Evolutionary conservation across 176 grass and related monocot genomes (phyloP), one percentile per base, ranked within the genome.

Genomic region (Thalia dealbata): DNA sequence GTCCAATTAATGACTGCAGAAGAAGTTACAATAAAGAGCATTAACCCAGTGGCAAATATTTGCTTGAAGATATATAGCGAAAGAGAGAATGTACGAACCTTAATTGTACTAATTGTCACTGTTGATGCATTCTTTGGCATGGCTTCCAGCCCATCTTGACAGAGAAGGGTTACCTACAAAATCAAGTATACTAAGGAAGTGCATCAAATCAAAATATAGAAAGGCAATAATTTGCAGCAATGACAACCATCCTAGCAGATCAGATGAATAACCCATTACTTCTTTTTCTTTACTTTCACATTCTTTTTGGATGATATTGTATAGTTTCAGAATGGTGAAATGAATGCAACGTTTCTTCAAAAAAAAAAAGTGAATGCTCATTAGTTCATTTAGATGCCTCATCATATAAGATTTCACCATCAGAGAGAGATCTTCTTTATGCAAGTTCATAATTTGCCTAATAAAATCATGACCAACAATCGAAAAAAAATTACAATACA

Each of bases 1-100:
- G 95, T 22, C 95, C 95, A 58, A 99, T 99, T 80, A 99, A 84
- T 75, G 95, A 99, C 95, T 99, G 83, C 48, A 75, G 79, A 60
- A 73, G 52, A 72, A 72, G 52, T 16, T 58, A 43, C 21, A 69
- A 73, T 26, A 73, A 44, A 23, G 24, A 71, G 46, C 28, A 50
- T 54, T n/a, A 58, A 58, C 6, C 54, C 16, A 77, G 21, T 63
- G 45, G 26, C 18, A 77, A 52, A 83, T 32, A 73, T 9, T 15
- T 62, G 6, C 35, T 8, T 15, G 7, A 24, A 60, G 14, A 25
- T 25, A 35, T 25, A 11, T 35, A 25, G 9, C 14, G 25, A 30
- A 29, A 38, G 9, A 44, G 15, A 73, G 63, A 38, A 45, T 70
- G 67, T 64, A 22, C 19, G 43, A 84, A 97, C 95, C 95, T 99